Percentiles rank a stretch among this genome's conserved stretches.
Conservation (phyloP, 2,329 filamentous ascomycete genomes). For the Colletotrichum shisoi region DNA sequence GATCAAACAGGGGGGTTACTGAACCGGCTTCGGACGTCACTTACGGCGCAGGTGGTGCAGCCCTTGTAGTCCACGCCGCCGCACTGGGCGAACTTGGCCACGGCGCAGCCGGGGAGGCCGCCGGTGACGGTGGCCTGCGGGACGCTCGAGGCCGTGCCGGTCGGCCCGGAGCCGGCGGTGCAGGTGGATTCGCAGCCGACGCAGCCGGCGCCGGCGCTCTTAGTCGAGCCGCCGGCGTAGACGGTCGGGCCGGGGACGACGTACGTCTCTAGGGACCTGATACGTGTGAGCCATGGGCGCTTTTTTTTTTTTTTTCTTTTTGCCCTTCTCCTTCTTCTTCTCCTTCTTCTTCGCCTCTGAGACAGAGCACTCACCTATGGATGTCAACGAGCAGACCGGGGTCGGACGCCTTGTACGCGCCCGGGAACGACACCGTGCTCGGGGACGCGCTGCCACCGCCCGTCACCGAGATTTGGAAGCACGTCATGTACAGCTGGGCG, state of each 20-base stretch:
- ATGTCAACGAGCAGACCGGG: slow-evolving; percentile 60
- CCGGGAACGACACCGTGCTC: slow-evolving; percentile 40
- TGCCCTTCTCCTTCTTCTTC: too few relatives aligned
- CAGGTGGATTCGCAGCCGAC: slow-evolving; percentile 53
- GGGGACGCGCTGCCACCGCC: slow-evolving; percentile 43
- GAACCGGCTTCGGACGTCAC: neutral
- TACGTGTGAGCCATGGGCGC: too few relatives aligned
- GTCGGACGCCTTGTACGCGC: slow-evolving; percentile 44
- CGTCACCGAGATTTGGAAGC: slow-evolving; percentile 44
- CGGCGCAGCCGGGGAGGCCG: slow-evolving; percentile 30
- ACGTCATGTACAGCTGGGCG: slow-evolving; percentile 51
- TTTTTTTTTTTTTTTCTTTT: too few relatives aligned
- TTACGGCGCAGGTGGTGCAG: slow-evolving; percentile 36
- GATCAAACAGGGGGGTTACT: neutral
- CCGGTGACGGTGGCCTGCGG: slow-evolving; percentile 32
- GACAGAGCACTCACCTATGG: slow-evolving; percentile 45
- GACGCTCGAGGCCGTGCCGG: slow-evolving; percentile 42
- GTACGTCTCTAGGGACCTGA: slow-evolving; percentile 48
- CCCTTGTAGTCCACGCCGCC: slow-evolving; percentile 29
- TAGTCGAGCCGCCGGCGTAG: slow-evolving; percentile 52
- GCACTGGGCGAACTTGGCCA: slow-evolving; percentile 34
- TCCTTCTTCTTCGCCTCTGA: too few relatives aligned
- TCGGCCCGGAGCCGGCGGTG: slow-evolving; percentile 47
- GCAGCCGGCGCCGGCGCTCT: slow-evolving; percentile 52
- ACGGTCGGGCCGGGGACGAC: slow-evolving; percentile 56